phyloP scores from a whole-genome alignment of 2,329 filamentous ascomycete species.

The Ploettnerulaceae sp. region DNA sequence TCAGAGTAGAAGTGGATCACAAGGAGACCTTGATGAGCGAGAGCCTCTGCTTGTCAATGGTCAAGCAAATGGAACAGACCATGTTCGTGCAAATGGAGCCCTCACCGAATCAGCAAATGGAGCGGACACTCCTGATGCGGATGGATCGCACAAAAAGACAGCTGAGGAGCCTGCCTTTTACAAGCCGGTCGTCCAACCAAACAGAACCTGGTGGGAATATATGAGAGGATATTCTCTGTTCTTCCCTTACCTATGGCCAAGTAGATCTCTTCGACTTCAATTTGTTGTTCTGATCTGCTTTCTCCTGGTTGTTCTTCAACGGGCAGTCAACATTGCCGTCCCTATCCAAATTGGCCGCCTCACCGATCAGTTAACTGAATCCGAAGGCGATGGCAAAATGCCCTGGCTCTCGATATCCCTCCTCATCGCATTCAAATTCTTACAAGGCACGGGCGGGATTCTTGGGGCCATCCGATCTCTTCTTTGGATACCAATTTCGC shows the following conservation, averaged over 20 bases:
- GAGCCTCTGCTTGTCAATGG: constrained; percentile 56
- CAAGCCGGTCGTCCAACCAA: constrained; percentile 77
- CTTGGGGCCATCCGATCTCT: constrained; percentile 77
- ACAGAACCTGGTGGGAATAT: constrained; percentile 95
- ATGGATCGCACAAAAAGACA: constrained; percentile 38
- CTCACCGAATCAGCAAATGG: constrained; percentile 34
- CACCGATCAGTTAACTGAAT: constrained; percentile 63
- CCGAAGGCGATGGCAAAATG: constrained; percentile 45
- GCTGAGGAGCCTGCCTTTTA: constrained; percentile 76
- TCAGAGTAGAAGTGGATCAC: constrained; percentile 16
- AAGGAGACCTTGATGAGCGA: constrained; percentile 44
- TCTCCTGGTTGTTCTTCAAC: constrained; percentile 70
- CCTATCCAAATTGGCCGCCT: constrained; percentile 77
- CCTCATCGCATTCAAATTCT: constrained; percentile 71
- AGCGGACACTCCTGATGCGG: constrained; percentile 28
- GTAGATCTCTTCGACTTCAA: constrained; percentile 70
- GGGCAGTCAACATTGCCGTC: constrained; percentile 80
- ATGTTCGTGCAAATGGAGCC: constrained; percentile 36
- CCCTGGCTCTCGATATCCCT: constrained; percentile 72
- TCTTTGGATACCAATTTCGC: constrained; percentile 93
- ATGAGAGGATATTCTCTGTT: constrained; percentile 87
- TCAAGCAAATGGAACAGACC: constrained; percentile 30
- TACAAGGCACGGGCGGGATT: constrained; percentile 85
- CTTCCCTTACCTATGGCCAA: constrained; percentile 95
- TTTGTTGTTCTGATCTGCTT: constrained; percentile 79